phyloP scores from a whole-genome alignment of 1,139 yeast species.

The Scheffersomyces illinoinensis region DNA sequence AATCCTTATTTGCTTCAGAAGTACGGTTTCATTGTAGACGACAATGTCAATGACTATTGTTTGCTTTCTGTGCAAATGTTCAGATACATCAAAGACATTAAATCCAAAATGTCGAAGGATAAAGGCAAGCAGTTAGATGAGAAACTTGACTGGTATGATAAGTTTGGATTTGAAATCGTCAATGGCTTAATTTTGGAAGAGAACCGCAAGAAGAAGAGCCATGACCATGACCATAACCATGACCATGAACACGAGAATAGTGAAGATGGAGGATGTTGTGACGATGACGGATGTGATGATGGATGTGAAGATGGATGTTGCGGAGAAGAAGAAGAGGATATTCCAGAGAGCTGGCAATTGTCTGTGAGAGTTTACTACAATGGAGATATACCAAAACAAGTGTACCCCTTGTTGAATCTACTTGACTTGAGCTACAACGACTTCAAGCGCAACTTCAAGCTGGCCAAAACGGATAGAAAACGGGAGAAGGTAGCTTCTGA shows the following conservation, averaged over 20 bases:
- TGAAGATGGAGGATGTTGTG: constrained; percentile 7
- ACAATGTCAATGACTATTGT: constrained; percentile 60
- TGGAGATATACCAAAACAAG: constrained; percentile 41
- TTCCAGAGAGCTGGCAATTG: constrained; percentile 37
- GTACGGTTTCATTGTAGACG: constrained; percentile 68
- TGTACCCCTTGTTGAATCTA: constrained; percentile 29
- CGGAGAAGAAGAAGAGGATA: constrained; percentile 14
- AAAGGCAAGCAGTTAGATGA: constrained; percentile 35
- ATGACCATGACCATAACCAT: constrained; percentile 13
- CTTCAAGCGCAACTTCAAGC: constrained; percentile 13
- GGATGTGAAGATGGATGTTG: constrained; percentile 13
- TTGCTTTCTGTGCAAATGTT: constrained; percentile 56
- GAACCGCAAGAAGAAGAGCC: constrained; percentile 16
- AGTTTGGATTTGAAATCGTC: constrained; percentile 47
- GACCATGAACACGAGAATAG: constrained; percentile 4
- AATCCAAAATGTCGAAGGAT: constrained; percentile 17
- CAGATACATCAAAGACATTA: constrained; percentile 35
- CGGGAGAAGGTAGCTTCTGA: constrained; percentile 12
- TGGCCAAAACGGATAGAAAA: constrained; percentile 9
- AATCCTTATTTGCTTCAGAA: constrained; percentile 68
- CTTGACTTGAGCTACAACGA: constrained; percentile 15
- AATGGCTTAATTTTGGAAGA: constrained; percentile 34
- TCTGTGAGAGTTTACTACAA: constrained; percentile 29
- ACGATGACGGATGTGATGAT: constrained; percentile 8
- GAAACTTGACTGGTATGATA: constrained; percentile 67